phyloP scores from a whole-genome alignment of 805 yeast species.

The Priceomyces castillae region DNA sequence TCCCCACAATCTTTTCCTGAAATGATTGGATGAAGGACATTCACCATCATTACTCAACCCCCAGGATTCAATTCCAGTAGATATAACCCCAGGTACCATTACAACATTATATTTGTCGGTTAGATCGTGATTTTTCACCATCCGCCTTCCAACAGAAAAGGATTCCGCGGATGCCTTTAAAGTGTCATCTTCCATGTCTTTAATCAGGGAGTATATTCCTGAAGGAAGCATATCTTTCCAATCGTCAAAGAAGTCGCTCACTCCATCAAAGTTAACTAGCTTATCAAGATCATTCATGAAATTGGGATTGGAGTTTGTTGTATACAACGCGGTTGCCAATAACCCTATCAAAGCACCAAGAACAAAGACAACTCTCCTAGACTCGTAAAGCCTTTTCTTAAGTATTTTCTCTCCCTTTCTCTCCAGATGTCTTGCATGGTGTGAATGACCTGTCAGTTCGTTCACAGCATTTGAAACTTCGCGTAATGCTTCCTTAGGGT shows the following conservation, averaged over 20 bases:
- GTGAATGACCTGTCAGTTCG: slow-evolving; percentile 3
- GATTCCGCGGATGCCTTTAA: slow-evolving; percentile 66
- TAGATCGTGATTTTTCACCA: slow-evolving; percentile 51
- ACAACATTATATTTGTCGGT: slow-evolving; percentile 73
- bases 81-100: slow-evolving; percentile 93
- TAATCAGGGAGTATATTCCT: slow-evolving; percentile 56
- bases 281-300: slow-evolving; percentile 47
- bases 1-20: slow-evolving; percentile 94
- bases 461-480: neutral
- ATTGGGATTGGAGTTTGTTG: slow-evolving; percentile 39
- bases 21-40: slow-evolving; percentile 82
- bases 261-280: slow-evolving; percentile 52
- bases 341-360: slow-evolving; percentile 76
- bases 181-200: slow-evolving; percentile 44
- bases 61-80: slow-evolving; percentile 96
- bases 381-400: slow-evolving; percentile 36
- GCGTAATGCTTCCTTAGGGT: neutral
- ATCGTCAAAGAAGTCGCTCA: slow-evolving; percentile 60
- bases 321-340: slow-evolving; percentile 56
- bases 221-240: slow-evolving; percentile 75
- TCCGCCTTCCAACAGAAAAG: slow-evolving; percentile 78
- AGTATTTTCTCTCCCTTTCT: slow-evolving; percentile 7
- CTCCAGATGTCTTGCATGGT: slow-evolving; percentile 41
- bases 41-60: slow-evolving; percentile 69
- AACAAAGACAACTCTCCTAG: slow-evolving; percentile 59